Percentiles rank a stretch among this genome's conserved stretches.
These are phyloP conservation scores for Mortierella sp. DNA, from an alignment of 371 early-diverging fungal species.

Conservation along the genomic window DNA sequence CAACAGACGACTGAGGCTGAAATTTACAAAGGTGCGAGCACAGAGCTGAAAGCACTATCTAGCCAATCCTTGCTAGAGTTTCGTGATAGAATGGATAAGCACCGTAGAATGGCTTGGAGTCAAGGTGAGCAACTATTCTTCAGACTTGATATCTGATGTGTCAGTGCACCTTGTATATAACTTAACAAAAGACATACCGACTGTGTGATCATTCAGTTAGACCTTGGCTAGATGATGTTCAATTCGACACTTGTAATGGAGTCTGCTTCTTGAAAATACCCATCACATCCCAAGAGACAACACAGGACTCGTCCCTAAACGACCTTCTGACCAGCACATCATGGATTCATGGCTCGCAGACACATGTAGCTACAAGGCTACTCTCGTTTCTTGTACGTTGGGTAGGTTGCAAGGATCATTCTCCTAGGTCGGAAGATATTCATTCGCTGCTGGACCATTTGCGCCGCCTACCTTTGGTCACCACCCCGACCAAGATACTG, in stretches of 20 bases:
- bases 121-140: conserved; percentile 44
- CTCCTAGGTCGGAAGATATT: conserved; percentile 33
- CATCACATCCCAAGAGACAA: conserved; percentile 6
- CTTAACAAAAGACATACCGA: neutral
- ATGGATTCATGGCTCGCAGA: conserved; percentile 29
- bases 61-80: conserved; percentile 17
- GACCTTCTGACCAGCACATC: neutral
- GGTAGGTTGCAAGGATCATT: conserved; percentile 41
- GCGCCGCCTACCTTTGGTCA: neutral
- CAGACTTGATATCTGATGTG: no score
- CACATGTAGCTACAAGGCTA: conserved; percentile 29
- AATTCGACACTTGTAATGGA: conserved; percentile 31
- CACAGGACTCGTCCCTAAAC: neutral
- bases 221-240: conserved; percentile 22
- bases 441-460: conserved; percentile 16
- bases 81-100: conserved; percentile 34
- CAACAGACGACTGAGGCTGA: conserved; percentile 25
- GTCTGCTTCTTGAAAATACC: conserved; percentile 9
- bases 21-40: neutral
- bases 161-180: no score
- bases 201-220: conserved; percentile 5
- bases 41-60: conserved; percentile 14
- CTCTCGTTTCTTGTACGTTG: conserved; percentile 38
- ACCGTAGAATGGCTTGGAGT: conserved; percentile 27
- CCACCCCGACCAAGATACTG: neutral